Conservation (phyloP, 768 basidiomycete species). For the Obba rivulosa region DNA sequence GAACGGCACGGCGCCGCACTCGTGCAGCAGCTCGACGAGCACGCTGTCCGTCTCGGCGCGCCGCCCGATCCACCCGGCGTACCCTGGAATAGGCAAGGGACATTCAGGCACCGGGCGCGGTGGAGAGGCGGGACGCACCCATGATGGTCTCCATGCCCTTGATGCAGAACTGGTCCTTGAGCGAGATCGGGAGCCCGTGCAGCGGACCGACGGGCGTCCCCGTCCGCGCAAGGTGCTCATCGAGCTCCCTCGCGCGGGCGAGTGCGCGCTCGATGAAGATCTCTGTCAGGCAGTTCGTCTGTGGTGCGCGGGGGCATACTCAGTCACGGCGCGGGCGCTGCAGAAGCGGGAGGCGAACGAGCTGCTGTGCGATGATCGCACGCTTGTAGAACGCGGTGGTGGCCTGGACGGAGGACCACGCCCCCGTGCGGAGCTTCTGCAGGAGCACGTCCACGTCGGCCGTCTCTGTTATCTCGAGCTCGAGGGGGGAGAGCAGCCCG, state of each 20-base stretch:
- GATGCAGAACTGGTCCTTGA: slow-evolving; percentile 49
- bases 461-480: slow-evolving; percentile 58
- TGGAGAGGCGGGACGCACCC: slow-evolving; percentile 27
- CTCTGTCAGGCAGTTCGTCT: slow-evolving; percentile 49
- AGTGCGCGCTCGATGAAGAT: slow-evolving; percentile 42
- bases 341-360: slow-evolving; percentile 25
- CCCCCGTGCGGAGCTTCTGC: slow-evolving; percentile 42
- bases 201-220: slow-evolving; percentile 41
- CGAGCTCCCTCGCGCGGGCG: slow-evolving; percentile 36
- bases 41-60: slow-evolving; percentile 42
- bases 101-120: background rate
- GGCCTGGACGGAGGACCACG: slow-evolving; percentile 55
- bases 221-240: slow-evolving; percentile 31
- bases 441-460: slow-evolving; percentile 43
- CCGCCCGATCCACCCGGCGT: slow-evolving; percentile 49
- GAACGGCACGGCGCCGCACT: slow-evolving; percentile 55
- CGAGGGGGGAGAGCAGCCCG: slow-evolving; percentile 50
- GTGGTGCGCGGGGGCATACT: background rate
- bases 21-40: slow-evolving; percentile 46
- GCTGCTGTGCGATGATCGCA: slow-evolving; percentile 45
- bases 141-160: slow-evolving; percentile 58
- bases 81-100: slow-evolving; percentile 29
- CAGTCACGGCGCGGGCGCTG: background rate
- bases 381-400: slow-evolving; percentile 42
- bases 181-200: slow-evolving; percentile 41